Percentiles rank a stretch among this genome's conserved stretches.
These are phyloP conservation scores for Ophiostoma triangulosporum DNA, from an alignment of 2,329 filamentous ascomycete genomes.

Conservation along the genomic window DNA sequence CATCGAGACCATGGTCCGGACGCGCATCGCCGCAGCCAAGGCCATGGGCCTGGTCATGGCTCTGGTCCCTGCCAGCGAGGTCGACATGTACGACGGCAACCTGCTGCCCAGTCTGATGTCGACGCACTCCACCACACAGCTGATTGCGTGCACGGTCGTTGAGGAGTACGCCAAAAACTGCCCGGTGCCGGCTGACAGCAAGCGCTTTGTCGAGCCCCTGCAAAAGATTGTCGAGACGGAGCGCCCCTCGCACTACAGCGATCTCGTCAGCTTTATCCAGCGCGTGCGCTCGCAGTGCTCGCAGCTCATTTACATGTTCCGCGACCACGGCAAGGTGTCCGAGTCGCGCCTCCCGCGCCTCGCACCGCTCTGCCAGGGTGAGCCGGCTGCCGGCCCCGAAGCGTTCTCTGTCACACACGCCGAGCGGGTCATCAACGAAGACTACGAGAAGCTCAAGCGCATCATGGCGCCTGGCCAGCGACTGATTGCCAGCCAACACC, in stretches of 20 bases:
- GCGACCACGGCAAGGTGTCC: slow-evolving; percentile 75
- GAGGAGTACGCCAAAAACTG: slow-evolving; percentile 71
- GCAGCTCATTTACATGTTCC: slow-evolving; percentile 79
- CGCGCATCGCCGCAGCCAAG: slow-evolving; percentile 72
- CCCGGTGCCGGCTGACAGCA: slow-evolving; percentile 30
- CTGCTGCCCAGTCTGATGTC: slow-evolving; percentile 57
- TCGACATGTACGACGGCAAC: slow-evolving; percentile 50
- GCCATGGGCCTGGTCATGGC: slow-evolving; percentile 79
- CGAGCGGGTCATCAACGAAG: slow-evolving; percentile 71
- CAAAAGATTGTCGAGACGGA: slow-evolving; percentile 69
- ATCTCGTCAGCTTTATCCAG: slow-evolving; percentile 80
- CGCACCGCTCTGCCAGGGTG: slow-evolving; percentile 86
- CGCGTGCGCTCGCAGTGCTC: slow-evolving; percentile 84
- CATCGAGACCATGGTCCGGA: slow-evolving; percentile 74
- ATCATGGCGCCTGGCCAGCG: slow-evolving; percentile 78
- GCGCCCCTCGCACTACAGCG: slow-evolving; percentile 69
- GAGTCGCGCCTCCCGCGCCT: slow-evolving; percentile 62
- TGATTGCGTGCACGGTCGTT: slow-evolving; percentile 68
- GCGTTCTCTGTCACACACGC: slow-evolving; percentile 83
- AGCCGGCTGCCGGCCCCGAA: slow-evolving; percentile 77
- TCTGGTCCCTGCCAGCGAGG: slow-evolving; percentile 50
- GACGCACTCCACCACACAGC: slow-evolving; percentile 70
- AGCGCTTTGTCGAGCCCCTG: slow-evolving; percentile 50
- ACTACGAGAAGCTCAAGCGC: slow-evolving; percentile 82
- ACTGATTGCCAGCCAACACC: slow-evolving; percentile 64